Conservation (phyloP, 495 filamentous ascomycete genomes). For the Wilcoxina mikolae region DNA sequence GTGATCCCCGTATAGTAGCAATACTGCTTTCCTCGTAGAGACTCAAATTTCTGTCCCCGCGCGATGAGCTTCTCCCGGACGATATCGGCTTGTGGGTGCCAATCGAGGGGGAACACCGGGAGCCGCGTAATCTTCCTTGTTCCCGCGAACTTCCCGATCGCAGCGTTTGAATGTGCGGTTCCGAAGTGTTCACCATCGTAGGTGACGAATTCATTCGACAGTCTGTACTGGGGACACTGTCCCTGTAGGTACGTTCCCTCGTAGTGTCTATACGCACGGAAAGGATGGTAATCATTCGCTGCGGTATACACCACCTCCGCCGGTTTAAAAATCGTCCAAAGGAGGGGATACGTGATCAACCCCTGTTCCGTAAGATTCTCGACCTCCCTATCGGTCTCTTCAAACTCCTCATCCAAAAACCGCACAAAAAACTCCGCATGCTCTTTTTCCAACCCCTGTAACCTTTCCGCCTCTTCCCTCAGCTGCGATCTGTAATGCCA, state of each 20-base stretch:
- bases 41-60: slow-evolving; percentile 38
- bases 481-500: slow-evolving; percentile 17
- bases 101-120: slow-evolving; percentile 41
- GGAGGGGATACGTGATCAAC: slow-evolving; percentile 15
- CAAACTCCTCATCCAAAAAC: slow-evolving; percentile 10
- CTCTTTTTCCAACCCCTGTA: background rate
- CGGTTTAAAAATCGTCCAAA: slow-evolving; percentile 36
- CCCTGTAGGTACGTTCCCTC: slow-evolving; percentile 5
- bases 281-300: background rate
- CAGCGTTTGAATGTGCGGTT: slow-evolving; percentile 31
- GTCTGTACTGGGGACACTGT: slow-evolving; percentile 17
- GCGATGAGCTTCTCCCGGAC: slow-evolving; percentile 32
- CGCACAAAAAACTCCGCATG: slow-evolving; percentile 14
- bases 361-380: slow-evolving; percentile 13
- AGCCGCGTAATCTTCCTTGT: slow-evolving; percentile 43
- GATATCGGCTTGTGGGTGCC: slow-evolving; percentile 36
- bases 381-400: slow-evolving; percentile 6
- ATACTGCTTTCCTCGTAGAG: slow-evolving; percentile 47
- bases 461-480: slow-evolving; percentile 4
- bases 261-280: background rate
- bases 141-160: slow-evolving; percentile 40
- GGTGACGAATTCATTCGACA: slow-evolving; percentile 39
- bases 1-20: slow-evolving; percentile 43
- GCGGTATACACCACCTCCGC: slow-evolving; percentile 27
- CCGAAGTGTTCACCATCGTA: slow-evolving; percentile 49